These are phyloP conservation scores for Graphilbum ipis-grandicollis DNA, from an alignment of 2,329 filamentous ascomycete species.

Conservation along the genomic window DNA sequence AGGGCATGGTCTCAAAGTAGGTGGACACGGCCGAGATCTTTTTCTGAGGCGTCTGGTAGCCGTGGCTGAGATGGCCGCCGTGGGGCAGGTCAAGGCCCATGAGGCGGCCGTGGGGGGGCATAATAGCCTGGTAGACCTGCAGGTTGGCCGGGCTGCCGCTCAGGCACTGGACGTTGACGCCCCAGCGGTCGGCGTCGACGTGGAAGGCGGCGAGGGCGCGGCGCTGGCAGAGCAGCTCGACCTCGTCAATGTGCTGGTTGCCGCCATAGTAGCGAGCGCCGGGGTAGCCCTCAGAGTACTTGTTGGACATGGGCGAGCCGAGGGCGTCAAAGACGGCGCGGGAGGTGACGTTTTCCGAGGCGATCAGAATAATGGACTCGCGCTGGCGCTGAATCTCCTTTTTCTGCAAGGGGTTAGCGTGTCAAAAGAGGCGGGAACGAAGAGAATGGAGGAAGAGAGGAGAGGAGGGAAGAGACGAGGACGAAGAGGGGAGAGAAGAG, in stretches of 20 bases:
- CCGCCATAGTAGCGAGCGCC: constrained; percentile 98
- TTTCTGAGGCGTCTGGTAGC: constrained; percentile 88
- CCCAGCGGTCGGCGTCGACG: constrained; percentile 77
- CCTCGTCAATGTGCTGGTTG: constrained; percentile 96
- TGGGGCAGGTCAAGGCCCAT: constrained; percentile 95
- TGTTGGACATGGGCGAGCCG: constrained; percentile 91
- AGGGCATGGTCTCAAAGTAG: constrained; percentile 98
- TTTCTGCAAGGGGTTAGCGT: no score
- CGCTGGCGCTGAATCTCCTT: constrained; percentile 91
- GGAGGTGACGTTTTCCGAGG: constrained; percentile 98
- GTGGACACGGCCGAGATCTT: constrained; percentile 98
- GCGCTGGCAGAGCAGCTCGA: constrained; percentile 88
- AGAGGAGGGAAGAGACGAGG: constrained; percentile 2
- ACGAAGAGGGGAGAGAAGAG: not conserved
- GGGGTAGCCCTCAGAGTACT: constrained; percentile 98
- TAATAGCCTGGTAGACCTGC: constrained; percentile 94
- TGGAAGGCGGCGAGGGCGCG: constrained; percentile 86
- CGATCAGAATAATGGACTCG: constrained; percentile 96
- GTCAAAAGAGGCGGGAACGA: no score
- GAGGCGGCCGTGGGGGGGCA: constrained; percentile 84
- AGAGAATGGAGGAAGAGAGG: constrained; percentile 5
- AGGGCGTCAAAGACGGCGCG: constrained; percentile 96
- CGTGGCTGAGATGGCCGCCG: constrained; percentile 87
- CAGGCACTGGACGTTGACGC: constrained; percentile 94
- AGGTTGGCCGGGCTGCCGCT: constrained; percentile 91